phyloP scores from a whole-genome alignment of 192 early-diverging fungal genomes.

The Podila clonocystis region DNA sequence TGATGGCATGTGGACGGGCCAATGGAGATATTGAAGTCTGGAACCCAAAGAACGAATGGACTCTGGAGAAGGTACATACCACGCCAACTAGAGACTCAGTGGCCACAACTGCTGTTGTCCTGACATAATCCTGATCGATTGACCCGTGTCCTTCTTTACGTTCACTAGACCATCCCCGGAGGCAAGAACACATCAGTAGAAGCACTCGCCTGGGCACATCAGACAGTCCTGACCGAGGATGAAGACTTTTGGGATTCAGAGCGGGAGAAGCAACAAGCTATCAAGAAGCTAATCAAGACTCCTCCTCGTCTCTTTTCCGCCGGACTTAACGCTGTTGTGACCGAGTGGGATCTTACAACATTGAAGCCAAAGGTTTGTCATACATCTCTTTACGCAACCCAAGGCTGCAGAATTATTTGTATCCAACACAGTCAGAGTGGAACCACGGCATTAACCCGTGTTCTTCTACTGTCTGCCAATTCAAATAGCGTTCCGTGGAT shows the following conservation, averaged over 20 bases:
- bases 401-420: neutral
- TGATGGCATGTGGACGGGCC: constrained; percentile 85
- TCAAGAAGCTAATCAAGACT: constrained; percentile 56
- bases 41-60: constrained; percentile 75
- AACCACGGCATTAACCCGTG: neutral
- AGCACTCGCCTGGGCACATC: constrained; percentile 85
- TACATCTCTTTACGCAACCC: neutral
- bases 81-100: too few species aligned
- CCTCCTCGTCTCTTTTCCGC: constrained; percentile 87
- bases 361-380: constrained; percentile 68
- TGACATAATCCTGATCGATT: neutral
- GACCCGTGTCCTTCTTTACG: neutral
- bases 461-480: constrained; percentile 10
- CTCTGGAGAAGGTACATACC: constrained; percentile 79
- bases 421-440: neutral
- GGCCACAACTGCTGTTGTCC: neutral
- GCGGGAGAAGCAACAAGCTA: constrained; percentile 64
- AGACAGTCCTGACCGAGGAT: constrained; percentile 69
- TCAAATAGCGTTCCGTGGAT: constrained; percentile 66
- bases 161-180: constrained; percentile 81
- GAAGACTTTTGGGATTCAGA: constrained; percentile 75
- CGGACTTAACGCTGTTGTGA: constrained; percentile 84
- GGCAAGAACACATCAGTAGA: constrained; percentile 79
- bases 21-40: constrained; percentile 97
- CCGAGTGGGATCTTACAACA: constrained; percentile 85